Percentiles rank a stretch among this genome's conserved stretches.
Conservation (phyloP, 73 alveolate species). For the Paramecium bursaria region DNA sequence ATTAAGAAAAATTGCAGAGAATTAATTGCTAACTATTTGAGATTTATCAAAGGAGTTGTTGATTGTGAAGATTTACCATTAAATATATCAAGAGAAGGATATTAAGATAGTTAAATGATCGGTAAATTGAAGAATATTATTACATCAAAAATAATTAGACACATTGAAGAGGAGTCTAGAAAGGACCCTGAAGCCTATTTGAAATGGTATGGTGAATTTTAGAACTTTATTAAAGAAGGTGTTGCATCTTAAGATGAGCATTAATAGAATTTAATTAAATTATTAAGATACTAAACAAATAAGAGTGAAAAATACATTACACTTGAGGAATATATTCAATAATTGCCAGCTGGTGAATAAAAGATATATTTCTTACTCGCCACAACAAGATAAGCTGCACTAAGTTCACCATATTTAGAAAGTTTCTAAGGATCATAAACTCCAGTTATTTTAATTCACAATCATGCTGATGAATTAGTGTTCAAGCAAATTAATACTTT, state of each 20-base stretch:
- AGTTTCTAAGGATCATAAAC: conserved; percentile 74
- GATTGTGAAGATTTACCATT: conserved; percentile 88
- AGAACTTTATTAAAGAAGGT: conserved; percentile 79
- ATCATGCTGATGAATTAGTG: conserved; percentile 84
- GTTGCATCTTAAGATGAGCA: conserved; percentile 76
- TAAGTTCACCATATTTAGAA: conserved; percentile 81
- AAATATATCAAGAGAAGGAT: conserved; percentile 82
- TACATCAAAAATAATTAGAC: conserved; percentile 73
- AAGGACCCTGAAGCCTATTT: conserved; percentile 70
- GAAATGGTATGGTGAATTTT: conserved; percentile 80
- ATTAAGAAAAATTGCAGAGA: conserved; percentile 78
- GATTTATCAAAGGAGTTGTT: conserved; percentile 87
- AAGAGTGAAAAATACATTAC: conserved; percentile 63
- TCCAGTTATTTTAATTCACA: conserved; percentile 82
- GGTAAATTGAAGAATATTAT: conserved; percentile 78
- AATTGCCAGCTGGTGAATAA: conserved; percentile 73
- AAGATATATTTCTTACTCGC: conserved; percentile 74
- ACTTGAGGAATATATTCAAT: conserved; percentile 74
- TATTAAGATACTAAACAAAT: conserved; percentile 73
- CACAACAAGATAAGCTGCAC: conserved; percentile 71
- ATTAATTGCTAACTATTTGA: conserved; percentile 79
- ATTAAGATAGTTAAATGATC: conserved; percentile 78
- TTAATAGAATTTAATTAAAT: conserved; percentile 63
- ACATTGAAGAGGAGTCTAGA: conserved; percentile 76
- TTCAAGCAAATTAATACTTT: conserved; percentile 74